Evolutionary conservation across 192 early-diverging fungal genomes (phyloP), one percentile per base, ranked within the genome.

Genomic region (Funneliformis geosporum): DNA sequence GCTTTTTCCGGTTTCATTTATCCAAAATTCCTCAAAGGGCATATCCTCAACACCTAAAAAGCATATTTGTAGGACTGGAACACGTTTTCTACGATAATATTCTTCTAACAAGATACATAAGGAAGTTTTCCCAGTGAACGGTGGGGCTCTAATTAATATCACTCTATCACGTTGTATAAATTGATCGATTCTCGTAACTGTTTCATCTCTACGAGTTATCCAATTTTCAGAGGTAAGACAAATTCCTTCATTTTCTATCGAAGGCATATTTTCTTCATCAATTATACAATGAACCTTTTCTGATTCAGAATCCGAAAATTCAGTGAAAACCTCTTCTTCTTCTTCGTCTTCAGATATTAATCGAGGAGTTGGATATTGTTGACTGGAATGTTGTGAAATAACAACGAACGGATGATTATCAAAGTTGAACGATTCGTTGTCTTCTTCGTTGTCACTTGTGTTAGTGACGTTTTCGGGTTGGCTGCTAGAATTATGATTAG

Each of bases 101-200:
- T 76, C 60, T 76, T 76, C 60, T 12, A 76, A 44, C 6, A 76
- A 28, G n/a, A 76, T 64, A 64, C 75, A 76, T 8, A 76, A 60
- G 11, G 75, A 60, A 16, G 75, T 76, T 65, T 76, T 76, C 9
- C 75, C 75, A 14, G 75, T 76, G n/a, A 76, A 76, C 64, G 75
- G 75, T 64, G 75, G 75, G 6, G 75, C 59, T 33, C 75, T 12
- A 43, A 76, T 64, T 64, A 76, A 23, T 23, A 76, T 76, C 4
- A 76, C 4, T 8, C 39, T 16, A 43, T 76, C 75, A 23, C 59
- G 75, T 76, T 76, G 60, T 40, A 76, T 42, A 64, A 76, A 76
- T 64, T 76, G 59, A 44, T 64, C 39, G 44, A 76, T 76, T 25
- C 42, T 55, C 12, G 8, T 76, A n/a, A 76, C 23, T 6, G 75